phyloP scores from a whole-genome alignment of 164 flowering plant species.

The Stephania cephalantha region DNA sequence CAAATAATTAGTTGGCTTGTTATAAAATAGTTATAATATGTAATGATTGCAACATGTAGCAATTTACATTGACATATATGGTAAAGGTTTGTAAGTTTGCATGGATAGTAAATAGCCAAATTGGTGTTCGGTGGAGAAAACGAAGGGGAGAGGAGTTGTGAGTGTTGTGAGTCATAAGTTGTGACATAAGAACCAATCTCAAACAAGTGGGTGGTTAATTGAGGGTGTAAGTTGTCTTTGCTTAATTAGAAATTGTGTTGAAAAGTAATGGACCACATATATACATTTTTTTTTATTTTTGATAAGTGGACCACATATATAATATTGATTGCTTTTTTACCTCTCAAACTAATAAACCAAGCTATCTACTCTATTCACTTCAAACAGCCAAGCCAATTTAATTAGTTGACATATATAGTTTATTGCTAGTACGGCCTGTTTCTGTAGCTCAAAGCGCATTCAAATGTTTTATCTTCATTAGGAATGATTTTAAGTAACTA shows the following conservation, averaged over 20 bases:
- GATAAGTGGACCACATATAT: not conserved
- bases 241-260: not conserved
- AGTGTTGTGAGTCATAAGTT: not conserved
- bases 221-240: not conserved
- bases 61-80: too few species aligned
- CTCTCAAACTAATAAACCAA: not conserved
- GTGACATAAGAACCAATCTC: not conserved
- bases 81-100: not conserved
- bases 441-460: too few species aligned
- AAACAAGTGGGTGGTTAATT: not conserved
- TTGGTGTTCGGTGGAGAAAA: slow-evolving; percentile 2
- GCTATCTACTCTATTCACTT: too few species aligned
- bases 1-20: too few species aligned
- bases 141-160: not conserved
- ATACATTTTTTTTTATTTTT: too few species aligned
- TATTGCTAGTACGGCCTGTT: too few species aligned
- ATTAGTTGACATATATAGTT: too few species aligned
- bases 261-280: not conserved
- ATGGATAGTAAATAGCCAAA: not conserved
- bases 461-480: too few species aligned
- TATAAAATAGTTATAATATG: too few species aligned
- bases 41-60: too few species aligned
- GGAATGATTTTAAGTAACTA: too few species aligned
- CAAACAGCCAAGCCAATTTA: too few species aligned
- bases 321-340: not conserved